Base-by-base conservation (phyloP, 1,284 basidiomycete species). In the Ganoderma leucocontextum region DNA sequence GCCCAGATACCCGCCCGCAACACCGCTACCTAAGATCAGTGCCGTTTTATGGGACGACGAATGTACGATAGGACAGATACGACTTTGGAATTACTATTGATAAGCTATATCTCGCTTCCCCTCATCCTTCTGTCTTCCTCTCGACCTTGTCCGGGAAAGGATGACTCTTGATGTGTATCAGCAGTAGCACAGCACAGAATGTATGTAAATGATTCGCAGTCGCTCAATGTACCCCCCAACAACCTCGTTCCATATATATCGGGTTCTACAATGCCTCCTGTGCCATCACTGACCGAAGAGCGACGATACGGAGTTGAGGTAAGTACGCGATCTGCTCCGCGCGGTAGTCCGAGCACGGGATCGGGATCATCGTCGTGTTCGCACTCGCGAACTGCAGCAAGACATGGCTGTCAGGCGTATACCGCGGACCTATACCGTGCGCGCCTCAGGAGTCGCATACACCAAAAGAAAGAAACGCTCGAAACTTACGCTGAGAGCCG, bases 1-100 rank as follows among this genome's bases (percentile, higher is more conserved):
- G 74, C 74, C 4, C 76, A 78, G 68, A 69, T 78, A 12, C 78
- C 76, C 13, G n/a, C 19, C 8, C 9, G 36, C 12, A 25, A 12
- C 38, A 60, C 7, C 36, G 22, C 47, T 29, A 29, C 29, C 29
- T 29, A 29, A 29, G 29, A 29, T 29, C 29, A 29, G 29, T 17
- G 9, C 17, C 13, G 57, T 4, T 39, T 38, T 10, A 10, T 9
- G n/a, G 44, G 22, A 25, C 3, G 12, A 12, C 9, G 22, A 22
- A 25, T 49, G 47, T 49, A 49, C 22, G 22, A 49, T 49, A 5
- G 5, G 19, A 44, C 29, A 29, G 29, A 29, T 29, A 29, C 2
- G 29, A 29, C 29, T 29, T 29, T 29, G 29, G 29, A 29, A 29
- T 29, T 29, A 29, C 29, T 29, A 29, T 29, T 29, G 29, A 29